Base-by-base conservation (phyloP, 2,329 filamentous ascomycete species). In the Fusarium sp. region DNA sequence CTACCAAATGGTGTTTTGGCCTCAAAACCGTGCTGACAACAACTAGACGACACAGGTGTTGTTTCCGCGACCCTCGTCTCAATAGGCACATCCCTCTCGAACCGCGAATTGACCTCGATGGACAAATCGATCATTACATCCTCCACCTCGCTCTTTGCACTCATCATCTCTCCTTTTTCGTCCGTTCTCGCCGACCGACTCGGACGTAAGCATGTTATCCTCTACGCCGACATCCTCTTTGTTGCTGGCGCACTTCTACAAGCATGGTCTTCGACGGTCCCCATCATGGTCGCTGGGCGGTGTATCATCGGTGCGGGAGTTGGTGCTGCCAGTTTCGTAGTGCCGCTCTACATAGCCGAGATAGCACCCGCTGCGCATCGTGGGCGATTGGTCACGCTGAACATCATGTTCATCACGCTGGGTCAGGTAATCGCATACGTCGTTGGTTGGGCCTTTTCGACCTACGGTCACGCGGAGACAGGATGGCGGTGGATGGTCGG, bases 401-500 rank as follows among this genome's bases (percentile, higher is more conserved):
- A 94, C 67, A 90, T 92, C 33, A 84, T 98, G 28, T 95, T 97
- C 75, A 92, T 98, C 64, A 98, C 95, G 1, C 86, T 93, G 17
- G 96, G 96, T 0, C 95, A 98, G 83, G 93, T 98, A 5, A 89
- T 97, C 26, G 95, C 96, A 5, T 98, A 98, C 81, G 80, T 97
- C 4, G 84, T 95, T 12, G 96, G 96, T 3, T 98, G 93, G 92
- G 81, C 87, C 0, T 92, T 97, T 52, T 88, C 90, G 11, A 87
- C 88, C 63, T 85, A 85, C 66, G 88, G 85, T 1, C 81, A 84
- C 65, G 76, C 80, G 28, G 79, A 78, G 41, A 88, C 87, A 18
- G 94, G 93, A 4, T 98, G 96, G 95, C 87, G 94, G 56, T 97
- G 93, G 91, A 95, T 98, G 89, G 95, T 98, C 1, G 95, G 95